Evolutionary conservation across 768 basidiomycete species (phyloP).

Genomic region (Leucosporidium scottii): DNA sequence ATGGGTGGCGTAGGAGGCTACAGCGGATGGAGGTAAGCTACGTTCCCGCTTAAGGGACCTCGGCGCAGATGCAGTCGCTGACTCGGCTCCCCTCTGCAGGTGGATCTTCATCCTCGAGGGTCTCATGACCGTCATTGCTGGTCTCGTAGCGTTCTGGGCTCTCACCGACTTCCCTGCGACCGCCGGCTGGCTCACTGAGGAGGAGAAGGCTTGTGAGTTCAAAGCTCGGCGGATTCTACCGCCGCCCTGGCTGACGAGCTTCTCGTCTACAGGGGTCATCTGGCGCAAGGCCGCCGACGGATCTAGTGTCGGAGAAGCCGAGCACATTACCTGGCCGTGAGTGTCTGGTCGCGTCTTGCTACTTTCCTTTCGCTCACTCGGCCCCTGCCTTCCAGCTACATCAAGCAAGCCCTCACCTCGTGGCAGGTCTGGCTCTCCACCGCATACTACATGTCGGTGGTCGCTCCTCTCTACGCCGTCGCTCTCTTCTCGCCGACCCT

Average conservation of each 20-base stretch:
- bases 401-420: conserved; percentile 25
- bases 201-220: neutral
- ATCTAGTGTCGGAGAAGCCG: conserved; percentile 27
- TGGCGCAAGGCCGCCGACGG: conserved; percentile 31
- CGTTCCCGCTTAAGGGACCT: no score
- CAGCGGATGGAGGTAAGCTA: conserved; percentile 23
- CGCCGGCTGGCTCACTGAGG: neutral
- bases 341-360: neutral
- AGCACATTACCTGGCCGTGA: conserved; percentile 18
- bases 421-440: conserved; percentile 31
- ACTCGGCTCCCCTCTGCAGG: neutral
- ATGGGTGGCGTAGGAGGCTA: conserved; percentile 34
- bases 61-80: neutral
- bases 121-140: conserved; percentile 28
- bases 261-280: conserved; percentile 19
- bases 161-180: conserved; percentile 7
- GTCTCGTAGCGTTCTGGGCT: conserved; percentile 22
- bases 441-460: conserved; percentile 3
- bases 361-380: no score
- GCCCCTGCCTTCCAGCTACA: conserved; percentile 1
- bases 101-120: conserved; percentile 20
- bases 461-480: conserved; percentile 8
- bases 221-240: no score
- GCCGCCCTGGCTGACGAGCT: neutral
- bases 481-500: conserved; percentile 27